These are phyloP conservation scores for Flagelloscypha sp. DNA, from an alignment of 768 basidiomycete species.

Conservation along the genomic window DNA sequence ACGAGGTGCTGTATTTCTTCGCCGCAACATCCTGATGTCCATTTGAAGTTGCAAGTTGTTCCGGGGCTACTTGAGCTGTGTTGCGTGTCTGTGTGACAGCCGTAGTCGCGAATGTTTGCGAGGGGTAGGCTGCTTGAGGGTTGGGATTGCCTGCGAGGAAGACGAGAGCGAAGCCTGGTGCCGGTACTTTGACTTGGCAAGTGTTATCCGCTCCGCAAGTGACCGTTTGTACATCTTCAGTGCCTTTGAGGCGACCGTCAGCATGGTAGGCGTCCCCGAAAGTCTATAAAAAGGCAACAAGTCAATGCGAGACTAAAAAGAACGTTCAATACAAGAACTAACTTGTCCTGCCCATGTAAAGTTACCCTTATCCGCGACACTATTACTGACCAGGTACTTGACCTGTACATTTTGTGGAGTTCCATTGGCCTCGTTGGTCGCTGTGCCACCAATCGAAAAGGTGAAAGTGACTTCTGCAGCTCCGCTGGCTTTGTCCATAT, in stretches of 20 bases:
- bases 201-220: conserved; percentile 27
- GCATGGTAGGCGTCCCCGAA: conserved; percentile 19
- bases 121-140: conserved; percentile 19
- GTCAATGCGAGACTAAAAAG: not conserved
- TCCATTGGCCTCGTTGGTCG: conserved; percentile 27
- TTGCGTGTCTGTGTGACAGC: conserved; percentile 45
- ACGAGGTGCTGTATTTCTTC: too few species aligned
- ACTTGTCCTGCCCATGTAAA: conserved; percentile 78
- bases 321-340: conserved; percentile 16
- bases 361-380: conserved; percentile 48
- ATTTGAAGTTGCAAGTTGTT: conserved; percentile 56
- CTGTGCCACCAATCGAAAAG: conserved; percentile 39
- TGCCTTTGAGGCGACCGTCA: conserved; percentile 18
- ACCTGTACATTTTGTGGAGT: conserved; percentile 42
- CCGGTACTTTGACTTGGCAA: conserved; percentile 56
- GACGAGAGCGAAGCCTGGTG: conserved; percentile 70
- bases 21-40: too few species aligned
- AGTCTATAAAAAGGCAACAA: conserved; percentile 13
- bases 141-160: conserved; percentile 44
- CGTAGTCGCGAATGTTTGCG: conserved; percentile 51
- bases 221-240: conserved; percentile 12
- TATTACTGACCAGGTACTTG: conserved; percentile 51
- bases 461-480: conserved; percentile 43
- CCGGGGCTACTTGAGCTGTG: conserved; percentile 45
- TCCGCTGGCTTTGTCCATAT: conserved; percentile 51